Percentiles rank a stretch among this genome's conserved stretches.
These are phyloP conservation scores for Sugiyamaella boreocaroliniensis DNA, from an alignment of 805 yeast genomes.

Conservation along the genomic window DNA sequence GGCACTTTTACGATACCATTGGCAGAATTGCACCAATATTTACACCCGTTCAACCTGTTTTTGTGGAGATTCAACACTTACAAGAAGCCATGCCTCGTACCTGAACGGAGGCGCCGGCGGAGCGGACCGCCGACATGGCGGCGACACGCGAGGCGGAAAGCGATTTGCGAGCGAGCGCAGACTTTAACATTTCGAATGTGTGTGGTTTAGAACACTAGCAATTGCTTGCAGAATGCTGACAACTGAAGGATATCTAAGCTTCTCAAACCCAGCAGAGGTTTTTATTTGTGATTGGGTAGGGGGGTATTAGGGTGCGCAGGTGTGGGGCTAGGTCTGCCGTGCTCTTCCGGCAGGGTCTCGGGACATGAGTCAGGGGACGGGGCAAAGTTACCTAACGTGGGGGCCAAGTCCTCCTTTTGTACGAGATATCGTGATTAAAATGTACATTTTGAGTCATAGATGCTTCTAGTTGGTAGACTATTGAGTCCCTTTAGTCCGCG, in stretches of 20 bases:
- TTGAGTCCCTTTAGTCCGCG: neutral
- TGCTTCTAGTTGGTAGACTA: too few species aligned
- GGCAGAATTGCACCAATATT: too few species aligned
- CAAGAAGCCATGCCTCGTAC: conserved; percentile 18
- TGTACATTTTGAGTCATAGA: neutral
- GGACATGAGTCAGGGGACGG: neutral
- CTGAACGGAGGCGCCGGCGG: conserved; percentile 3
- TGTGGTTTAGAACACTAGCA: neutral
- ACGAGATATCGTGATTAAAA: neutral
- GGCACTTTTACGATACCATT: neutral
- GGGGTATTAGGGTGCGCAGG: neutral
- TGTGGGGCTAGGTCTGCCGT: neutral
- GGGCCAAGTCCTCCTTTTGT: neutral
- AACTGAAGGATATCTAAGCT: neutral
- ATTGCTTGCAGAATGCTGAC: neutral
- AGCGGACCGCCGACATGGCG: conserved; percentile 3
- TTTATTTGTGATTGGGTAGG: conserved; percentile 4
- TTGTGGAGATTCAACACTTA: conserved; percentile 9
- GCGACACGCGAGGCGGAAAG: conserved; percentile 1
- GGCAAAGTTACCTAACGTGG: too few species aligned
- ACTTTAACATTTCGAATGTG: conserved; percentile 5
- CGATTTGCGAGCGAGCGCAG: conserved; percentile 6
- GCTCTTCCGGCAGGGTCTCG: neutral
- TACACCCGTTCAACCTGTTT: too few species aligned
- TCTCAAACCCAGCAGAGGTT: neutral